A percentile compares a stretch with the other conserved stretches of the same genome.
Evolutionary conservation across 2,329 filamentous ascomycete genomes (phyloP).

Genomic region (Aspergillus oerlinghausenensis): DNA sequence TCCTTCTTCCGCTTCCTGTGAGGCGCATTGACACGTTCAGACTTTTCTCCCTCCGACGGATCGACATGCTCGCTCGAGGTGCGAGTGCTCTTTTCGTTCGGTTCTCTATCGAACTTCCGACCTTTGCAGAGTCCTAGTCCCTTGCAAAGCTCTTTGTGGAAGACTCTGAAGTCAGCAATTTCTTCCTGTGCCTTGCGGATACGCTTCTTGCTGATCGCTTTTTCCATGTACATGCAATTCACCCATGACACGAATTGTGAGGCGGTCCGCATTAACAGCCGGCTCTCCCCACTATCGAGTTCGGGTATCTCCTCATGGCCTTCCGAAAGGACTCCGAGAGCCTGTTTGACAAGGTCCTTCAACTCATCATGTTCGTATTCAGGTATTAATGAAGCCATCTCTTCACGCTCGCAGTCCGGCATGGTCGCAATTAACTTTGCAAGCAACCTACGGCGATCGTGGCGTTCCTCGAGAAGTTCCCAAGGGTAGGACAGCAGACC

Average conservation of each 20-base stretch:
- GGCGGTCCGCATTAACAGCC: slow-evolving; percentile 21
- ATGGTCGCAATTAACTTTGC: slow-evolving; percentile 25
- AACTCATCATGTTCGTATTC: slow-evolving; percentile 10
- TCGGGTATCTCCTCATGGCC: slow-evolving; percentile 3
- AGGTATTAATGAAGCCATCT: slow-evolving; percentile 11
- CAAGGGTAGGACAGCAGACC: slow-evolving; percentile 31
- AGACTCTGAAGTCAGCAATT: slow-evolving; percentile 23
- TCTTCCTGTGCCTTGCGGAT: slow-evolving; percentile 22
- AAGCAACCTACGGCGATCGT: slow-evolving; percentile 35
- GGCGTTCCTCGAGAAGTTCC: slow-evolving; percentile 30
- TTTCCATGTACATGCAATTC: slow-evolving; percentile 17
- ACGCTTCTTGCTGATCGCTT: slow-evolving; percentile 17
- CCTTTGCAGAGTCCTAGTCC: slow-evolving; percentile 15
- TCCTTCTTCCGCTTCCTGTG: slow-evolving; percentile 46
- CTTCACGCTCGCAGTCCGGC: slow-evolving; percentile 15
- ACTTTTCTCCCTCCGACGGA: background rate
- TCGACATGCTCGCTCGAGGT: background rate
- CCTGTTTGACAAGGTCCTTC: slow-evolving; percentile 8
- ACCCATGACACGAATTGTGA: slow-evolving; percentile 32
- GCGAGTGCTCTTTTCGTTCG: background rate
- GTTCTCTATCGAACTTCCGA: background rate
- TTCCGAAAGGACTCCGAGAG: slow-evolving; percentile 13
- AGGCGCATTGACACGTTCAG: slow-evolving; percentile 22
- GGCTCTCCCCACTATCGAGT: slow-evolving; percentile 4
- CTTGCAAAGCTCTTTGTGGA: slow-evolving; percentile 25